Evolutionary conservation across 1,284 basidiomycete genomes (phyloP).

Genomic region (Trichosporon coremiiforme): DNA sequence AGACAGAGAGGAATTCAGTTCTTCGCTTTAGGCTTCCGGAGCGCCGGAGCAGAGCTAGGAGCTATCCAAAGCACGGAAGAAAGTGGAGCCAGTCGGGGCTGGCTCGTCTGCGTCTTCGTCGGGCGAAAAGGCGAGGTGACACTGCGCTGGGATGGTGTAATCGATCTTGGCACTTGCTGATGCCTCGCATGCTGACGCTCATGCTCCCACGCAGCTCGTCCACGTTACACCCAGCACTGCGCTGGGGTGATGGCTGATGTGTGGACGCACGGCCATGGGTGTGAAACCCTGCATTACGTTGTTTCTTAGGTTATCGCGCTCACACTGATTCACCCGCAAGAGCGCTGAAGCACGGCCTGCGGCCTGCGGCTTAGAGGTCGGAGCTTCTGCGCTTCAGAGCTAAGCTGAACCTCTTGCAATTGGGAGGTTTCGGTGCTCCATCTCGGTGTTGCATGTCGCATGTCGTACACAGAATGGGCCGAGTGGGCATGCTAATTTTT

Average conservation of each 20-base stretch:
- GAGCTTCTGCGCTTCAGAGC: too few species aligned
- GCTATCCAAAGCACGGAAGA: not conserved
- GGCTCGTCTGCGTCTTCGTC: too few species aligned
- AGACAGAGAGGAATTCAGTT: not conserved
- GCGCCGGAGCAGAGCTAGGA: not conserved
- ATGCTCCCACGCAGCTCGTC: not conserved
- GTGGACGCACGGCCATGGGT: not conserved
- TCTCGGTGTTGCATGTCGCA: too few species aligned
- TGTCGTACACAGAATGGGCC: too few species aligned
- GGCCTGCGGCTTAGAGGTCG: too few species aligned
- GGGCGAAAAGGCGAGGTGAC: too few species aligned
- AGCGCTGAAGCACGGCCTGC: too few species aligned
- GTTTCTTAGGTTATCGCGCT: conserved; percentile 7
- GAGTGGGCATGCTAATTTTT: too few species aligned
- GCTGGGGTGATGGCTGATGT: not conserved
- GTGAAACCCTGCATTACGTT: conserved; percentile 7
- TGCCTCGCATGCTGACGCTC: too few species aligned
- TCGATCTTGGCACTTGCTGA: not conserved
- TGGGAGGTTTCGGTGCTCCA: too few species aligned
- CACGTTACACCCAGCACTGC: not conserved
- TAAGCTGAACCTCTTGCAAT: too few species aligned
- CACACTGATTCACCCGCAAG: conserved; percentile 2
- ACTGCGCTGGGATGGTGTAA: not conserved
- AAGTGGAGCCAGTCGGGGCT: not conserved
- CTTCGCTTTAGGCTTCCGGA: not conserved